Evolutionary conservation across 2,329 filamentous ascomycete species (phyloP), one percentile per base, ranked within the genome.

Genomic region (Reticulascus tulasneorum): DNA sequence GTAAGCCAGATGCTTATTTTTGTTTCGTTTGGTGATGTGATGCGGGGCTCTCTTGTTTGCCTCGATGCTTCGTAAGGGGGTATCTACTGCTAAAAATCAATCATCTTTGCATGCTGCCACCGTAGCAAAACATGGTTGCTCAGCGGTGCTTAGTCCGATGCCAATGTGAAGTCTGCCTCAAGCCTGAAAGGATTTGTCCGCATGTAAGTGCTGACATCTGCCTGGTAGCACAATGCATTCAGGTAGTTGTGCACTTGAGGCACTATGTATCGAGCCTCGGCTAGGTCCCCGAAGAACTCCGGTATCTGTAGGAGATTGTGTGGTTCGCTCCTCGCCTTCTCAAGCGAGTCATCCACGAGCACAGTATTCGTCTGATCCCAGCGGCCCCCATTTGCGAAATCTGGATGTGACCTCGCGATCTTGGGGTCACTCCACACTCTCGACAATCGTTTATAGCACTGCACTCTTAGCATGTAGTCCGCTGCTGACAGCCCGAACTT

Each of bases 301-400:
- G 89, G 86, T 16, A 97, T 73, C 46, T 81, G 69, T 9, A 97
- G 63, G 16, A 93, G 71, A 51, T 97, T 97, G 63, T 78, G 77
- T 1, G 93, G 93, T 59, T 98, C 87, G 37, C 75, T 82, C 18
- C 77, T 71, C 1, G 83, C 90, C 67, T 97, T 98, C 52, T 90
- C 73, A 2, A 63, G 51, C 20, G 82, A 86, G 62, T 97, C 93
- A 49, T 98, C 93, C 24, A 97, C 79, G 18, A 98, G 70, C 7
- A 97, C 73, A 0, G 93, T 97, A 59, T 97, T 94, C 33, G 73
- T 73, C 62, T 95, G 89, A 49, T 81, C 75, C 84, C 89, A 97
- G 10, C 57, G 50, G 11, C 52, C 59, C 17, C 61, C 69, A 15
- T 44, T 35, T 1, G 48, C 56, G 11, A 52, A 56, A 22, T 53